Percentiles rank a stretch among this genome's conserved stretches.
These are phyloP conservation scores for Ogataea haglerorum DNA, from an alignment of 805 yeast genomes.

Conservation along the genomic window DNA sequence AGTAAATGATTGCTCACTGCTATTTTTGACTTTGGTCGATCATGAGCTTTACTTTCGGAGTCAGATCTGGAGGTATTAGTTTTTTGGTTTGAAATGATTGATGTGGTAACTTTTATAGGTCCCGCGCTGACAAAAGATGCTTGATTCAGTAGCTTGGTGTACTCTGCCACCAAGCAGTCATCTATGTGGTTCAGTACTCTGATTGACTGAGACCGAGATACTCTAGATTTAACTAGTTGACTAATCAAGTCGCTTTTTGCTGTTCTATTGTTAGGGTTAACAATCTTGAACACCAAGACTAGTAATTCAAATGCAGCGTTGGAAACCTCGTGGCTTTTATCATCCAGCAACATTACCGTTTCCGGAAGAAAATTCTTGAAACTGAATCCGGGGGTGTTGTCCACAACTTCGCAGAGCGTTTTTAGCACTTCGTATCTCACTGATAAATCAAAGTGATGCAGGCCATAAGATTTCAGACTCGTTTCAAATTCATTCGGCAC, in stretches of 20 bases:
- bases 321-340: slow-evolving; percentile 16
- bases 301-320: slow-evolving; percentile 28
- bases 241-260: slow-evolving; percentile 45
- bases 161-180: slow-evolving; percentile 22
- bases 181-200: slow-evolving; percentile 32
- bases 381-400: slow-evolving; percentile 33
- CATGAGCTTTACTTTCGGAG: background rate
- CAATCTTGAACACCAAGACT: slow-evolving; percentile 35
- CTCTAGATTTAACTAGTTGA: slow-evolving; percentile 37
- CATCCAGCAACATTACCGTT: slow-evolving; percentile 24
- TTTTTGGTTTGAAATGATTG: slow-evolving; percentile 5
- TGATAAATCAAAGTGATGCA: slow-evolving; percentile 36
- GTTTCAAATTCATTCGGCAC: slow-evolving; percentile 46
- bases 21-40: background rate
- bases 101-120: slow-evolving; percentile 25
- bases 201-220: slow-evolving; percentile 25
- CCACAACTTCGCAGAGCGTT: slow-evolving; percentile 43
- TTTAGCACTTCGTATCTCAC: slow-evolving; percentile 43
- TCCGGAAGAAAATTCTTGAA: slow-evolving; percentile 30
- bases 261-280: slow-evolving; percentile 29
- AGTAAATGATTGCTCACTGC: background rate
- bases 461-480: slow-evolving; percentile 41
- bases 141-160: slow-evolving; percentile 11
- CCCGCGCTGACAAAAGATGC: slow-evolving; percentile 30
- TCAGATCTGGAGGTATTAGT: background rate